These are phyloP conservation scores for Agrocybe chaxingu DNA, from an alignment of 768 basidiomycete species.

Conservation along the genomic window DNA sequence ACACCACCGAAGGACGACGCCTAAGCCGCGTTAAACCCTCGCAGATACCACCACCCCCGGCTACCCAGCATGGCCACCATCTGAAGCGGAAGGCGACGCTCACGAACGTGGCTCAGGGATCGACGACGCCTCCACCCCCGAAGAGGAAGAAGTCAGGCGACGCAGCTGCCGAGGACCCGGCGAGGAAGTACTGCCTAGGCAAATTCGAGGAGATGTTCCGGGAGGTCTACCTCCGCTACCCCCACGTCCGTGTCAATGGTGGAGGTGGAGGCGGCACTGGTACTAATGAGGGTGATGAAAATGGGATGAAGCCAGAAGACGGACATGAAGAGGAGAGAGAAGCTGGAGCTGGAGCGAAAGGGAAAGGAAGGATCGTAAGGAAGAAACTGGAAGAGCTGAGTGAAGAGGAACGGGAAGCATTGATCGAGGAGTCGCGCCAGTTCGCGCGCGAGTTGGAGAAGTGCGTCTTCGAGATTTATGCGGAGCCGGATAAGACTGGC, in stretches of 20 bases:
- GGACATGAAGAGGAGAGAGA: slow-evolving; percentile 12
- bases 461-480: slow-evolving; percentile 71
- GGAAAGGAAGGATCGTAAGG: slow-evolving; percentile 24
- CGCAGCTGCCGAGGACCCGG: slow-evolving; percentile 61
- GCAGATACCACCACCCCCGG: slow-evolving; percentile 26
- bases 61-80: slow-evolving; percentile 11
- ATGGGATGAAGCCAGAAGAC: neutral
- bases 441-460: slow-evolving; percentile 75
- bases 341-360: slow-evolving; percentile 1
- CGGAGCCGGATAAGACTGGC: slow-evolving; percentile 73
- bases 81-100: slow-evolving; percentile 56
- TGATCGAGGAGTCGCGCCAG: slow-evolving; percentile 54
- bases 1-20: slow-evolving; percentile 25
- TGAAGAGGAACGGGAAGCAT: slow-evolving; percentile 53
- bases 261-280: slow-evolving; percentile 22
- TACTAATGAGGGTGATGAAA: neutral
- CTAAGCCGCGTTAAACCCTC: slow-evolving; percentile 26
- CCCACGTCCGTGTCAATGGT: slow-evolving; percentile 37
- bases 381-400: slow-evolving; percentile 53
- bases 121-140: slow-evolving; percentile 16
- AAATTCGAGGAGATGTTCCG: slow-evolving; percentile 72
- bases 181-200: slow-evolving; percentile 75
- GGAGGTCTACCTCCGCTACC: slow-evolving; percentile 71
- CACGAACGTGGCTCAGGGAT: slow-evolving; percentile 18
- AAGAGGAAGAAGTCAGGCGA: slow-evolving; percentile 21